Evolutionary conservation across 169 alveolate genomes (phyloP), one percentile per base, ranked within the genome.

Genomic region (Plasmodium vinckei): DNA sequence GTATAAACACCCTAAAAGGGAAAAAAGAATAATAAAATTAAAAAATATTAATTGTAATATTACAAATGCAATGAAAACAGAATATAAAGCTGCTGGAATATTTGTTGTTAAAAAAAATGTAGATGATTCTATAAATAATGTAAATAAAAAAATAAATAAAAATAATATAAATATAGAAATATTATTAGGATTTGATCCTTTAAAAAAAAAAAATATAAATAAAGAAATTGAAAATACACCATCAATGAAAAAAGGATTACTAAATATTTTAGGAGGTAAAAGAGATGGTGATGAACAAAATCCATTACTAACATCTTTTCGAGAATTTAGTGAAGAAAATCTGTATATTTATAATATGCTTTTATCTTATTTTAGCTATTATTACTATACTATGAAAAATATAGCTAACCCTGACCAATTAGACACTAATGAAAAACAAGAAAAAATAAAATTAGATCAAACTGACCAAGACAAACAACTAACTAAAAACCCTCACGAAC

Each of bases 261-360:
- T 75, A 17, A 61, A 61, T 42, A 44, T 75, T 4, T 56, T 68
- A 21, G 88, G 88, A 9, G 88, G 88, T 1, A 75, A 75, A 56
- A 75, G 49, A 13, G 56, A 75, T 19, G 15, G 2, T 0, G 33
- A 33, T 9, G 88, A 75, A 17, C n/a, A n/a, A 9, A 5, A 63
- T 54, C 88, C 88, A 1, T 42, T 61, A n/a, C 49, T 23, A 27
- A 75, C 88, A n/a, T 73, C 88, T 53, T 75, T 49, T 21, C 49
- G 88, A 53, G 88, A 75, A 21, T 75, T 75, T 21, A 75, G 88
- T 42, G 88, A 75, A 75, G 88, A 75, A 33, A 75, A 19, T 19
- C 12, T 75, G 6, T 75, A 46, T 47, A 63, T 61, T 15, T 75
- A 75, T 13, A 75, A 75, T 54, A 63, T 75, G 72, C 61, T 75